Percentiles rank a stretch among this genome's conserved stretches.
Conservation (phyloP, 139 green algal genomes). For the Coccomyxa sp. region DNA sequence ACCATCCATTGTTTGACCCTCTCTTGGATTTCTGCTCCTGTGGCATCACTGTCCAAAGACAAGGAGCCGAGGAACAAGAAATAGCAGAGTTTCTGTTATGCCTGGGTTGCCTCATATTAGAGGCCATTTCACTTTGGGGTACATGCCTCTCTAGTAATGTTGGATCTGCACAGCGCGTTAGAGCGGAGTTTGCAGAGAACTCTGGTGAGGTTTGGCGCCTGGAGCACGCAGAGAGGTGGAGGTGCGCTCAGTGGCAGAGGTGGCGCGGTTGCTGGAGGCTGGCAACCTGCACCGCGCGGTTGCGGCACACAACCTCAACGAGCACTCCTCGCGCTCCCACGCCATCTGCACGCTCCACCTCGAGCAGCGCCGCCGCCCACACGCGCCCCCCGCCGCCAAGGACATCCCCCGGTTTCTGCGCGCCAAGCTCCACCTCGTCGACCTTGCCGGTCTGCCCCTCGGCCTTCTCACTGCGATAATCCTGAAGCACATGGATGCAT, state of each 20-base stretch:
- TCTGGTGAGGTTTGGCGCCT: not conserved
- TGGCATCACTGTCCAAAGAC: too few species aligned
- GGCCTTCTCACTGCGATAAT: not conserved
- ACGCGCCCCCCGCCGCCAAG: not conserved
- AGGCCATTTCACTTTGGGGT: too few species aligned
- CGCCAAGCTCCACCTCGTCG: slow-evolving; percentile 33
- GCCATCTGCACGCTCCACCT: slow-evolving; percentile 83
- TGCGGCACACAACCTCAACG: slow-evolving; percentile 96
- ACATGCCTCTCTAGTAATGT: too few species aligned
- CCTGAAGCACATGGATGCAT: too few species aligned
- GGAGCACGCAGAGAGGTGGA: slow-evolving; percentile 16
- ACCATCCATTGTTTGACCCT: not conserved
- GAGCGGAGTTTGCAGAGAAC: not conserved
- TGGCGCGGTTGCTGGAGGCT: slow-evolving; percentile 61
- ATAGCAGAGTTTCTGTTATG: too few species aligned
- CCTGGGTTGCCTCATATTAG: too few species aligned
- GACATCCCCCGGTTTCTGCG: slow-evolving; percentile 7
- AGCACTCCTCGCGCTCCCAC: slow-evolving; percentile 68
- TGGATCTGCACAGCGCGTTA: too few species aligned
- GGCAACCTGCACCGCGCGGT: slow-evolving; percentile 80
- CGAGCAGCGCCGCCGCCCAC: slow-evolving; percentile 33
- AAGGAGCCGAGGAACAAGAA: too few species aligned
- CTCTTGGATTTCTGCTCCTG: too few species aligned
- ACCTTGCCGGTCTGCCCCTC: slow-evolving; percentile 15
- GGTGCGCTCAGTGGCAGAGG: slow-evolving; percentile 57